Base-by-base conservation (phyloP, 768 basidiomycete species). In the Paxillus involutus region DNA sequence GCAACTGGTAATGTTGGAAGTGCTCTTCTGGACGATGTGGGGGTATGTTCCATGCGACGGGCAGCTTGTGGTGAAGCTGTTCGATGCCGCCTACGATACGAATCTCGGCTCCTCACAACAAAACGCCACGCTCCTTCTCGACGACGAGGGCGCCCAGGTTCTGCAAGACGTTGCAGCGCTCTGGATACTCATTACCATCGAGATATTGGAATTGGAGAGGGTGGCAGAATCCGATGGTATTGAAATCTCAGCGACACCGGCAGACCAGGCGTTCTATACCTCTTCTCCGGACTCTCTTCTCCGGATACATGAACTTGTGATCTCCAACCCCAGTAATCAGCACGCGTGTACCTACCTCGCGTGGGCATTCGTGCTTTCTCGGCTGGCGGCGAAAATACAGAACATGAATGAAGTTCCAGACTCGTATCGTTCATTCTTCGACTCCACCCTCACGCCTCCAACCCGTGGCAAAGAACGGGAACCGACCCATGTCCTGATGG, bases 11-110 rank as follows among this genome's bases (percentile, higher is more conserved):
- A 65, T 94, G 41, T 73, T 97, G 46, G 92, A 97, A 59, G 82
- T 95, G 33, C 76, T 97, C 43, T 98, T 97, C 70, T 91, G 91
- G 83, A 80, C 85, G 5, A 86, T 94, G 81, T 95, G 88, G 85
- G 84, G 81, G 12, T 86, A 83, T 53, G 80, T 82, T 11, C 70
- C 85, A 0, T 86, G 89, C 60, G 79, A 76, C 36, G 89, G 86
- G 2, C 72, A 79, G 4, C 63, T 88, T 52, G 85, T 91, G 29
- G 75, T 79, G 59, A 73, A 74, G 50, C 79, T 94, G 36, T 83
- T 85, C 66, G 77, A 85, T 54, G 77, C 83, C 1, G 85, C 86
- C 6, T 88, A 86, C 63, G 69, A 70, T 32, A 84, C 85, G 0
- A 76, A 81, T 41, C 77, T 92, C 6, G 91, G 91, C 0, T 77